phyloP scores from a whole-genome alignment of 345 rosid genomes.

The Salix brachista region DNA sequence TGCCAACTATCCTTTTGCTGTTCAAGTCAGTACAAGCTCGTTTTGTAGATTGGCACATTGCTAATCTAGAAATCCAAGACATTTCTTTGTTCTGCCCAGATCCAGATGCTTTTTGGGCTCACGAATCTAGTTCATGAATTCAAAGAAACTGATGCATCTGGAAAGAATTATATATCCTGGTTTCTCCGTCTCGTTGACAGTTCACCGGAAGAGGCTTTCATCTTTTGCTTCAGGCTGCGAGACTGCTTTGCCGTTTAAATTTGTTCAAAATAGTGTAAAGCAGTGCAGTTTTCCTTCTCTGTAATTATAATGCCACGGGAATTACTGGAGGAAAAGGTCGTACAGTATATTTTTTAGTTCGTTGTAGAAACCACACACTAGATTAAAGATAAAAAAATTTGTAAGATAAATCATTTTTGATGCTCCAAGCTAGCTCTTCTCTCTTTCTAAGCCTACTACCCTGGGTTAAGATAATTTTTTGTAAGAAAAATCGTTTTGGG shows the following conservation, averaged over 20 bases:
- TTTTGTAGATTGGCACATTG: conserved; percentile 84
- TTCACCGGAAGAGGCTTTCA: neutral
- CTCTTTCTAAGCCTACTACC: neutral
- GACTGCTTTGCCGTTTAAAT: conserved; percentile 19
- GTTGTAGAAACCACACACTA: neutral
- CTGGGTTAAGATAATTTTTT: neutral
- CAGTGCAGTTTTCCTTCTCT: conserved; percentile 20
- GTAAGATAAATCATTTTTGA: neutral
- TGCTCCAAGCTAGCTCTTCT: neutral
- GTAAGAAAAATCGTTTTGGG: neutral
- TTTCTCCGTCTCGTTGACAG: neutral
- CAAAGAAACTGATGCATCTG: neutral
- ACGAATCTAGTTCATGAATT: conserved; percentile 63
- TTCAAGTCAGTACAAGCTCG: conserved; percentile 80
- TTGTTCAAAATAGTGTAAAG: conserved; percentile 20
- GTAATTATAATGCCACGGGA: conserved; percentile 4
- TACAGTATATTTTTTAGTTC: neutral
- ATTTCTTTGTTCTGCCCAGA: conserved; percentile 75
- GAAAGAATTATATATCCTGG: neutral
- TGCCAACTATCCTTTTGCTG: conserved; percentile 65
- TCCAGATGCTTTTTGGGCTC: conserved; percentile 90
- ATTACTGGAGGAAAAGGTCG: neutral
- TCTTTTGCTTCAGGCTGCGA: neutral
- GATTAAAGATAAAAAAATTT: neutral
- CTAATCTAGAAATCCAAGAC: conserved; percentile 83